A percentile compares a stretch with the other conserved stretches of the same genome.
Evolutionary conservation across 129 eudicot genomes (phyloP).

Genomic region (Smallanthus sonchifolius): DNA sequence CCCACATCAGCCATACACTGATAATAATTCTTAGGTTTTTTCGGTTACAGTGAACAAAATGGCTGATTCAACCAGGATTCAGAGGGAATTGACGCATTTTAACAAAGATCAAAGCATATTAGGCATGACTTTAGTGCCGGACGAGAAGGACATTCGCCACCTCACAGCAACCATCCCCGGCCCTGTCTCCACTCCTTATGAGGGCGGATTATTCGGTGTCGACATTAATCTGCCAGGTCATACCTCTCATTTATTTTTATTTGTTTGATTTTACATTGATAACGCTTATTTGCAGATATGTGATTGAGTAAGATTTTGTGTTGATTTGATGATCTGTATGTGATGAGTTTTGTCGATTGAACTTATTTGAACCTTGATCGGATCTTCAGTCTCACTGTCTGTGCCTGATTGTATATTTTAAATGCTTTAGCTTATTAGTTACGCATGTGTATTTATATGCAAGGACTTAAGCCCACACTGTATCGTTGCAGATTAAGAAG

Average conservation of each 20-base stretch:
- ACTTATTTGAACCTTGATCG: slow-evolving; percentile 2
- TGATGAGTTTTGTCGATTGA: background rate
- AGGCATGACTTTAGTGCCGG: slow-evolving; percentile 22
- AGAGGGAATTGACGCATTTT: slow-evolving; percentile 25
- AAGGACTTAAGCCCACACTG: background rate
- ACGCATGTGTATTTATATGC: background rate
- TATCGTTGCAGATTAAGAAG: background rate
- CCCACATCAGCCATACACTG: slow-evolving; percentile 12
- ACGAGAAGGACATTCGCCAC: slow-evolving; percentile 49
- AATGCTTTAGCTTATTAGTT: background rate
- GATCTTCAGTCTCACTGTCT: slow-evolving; percentile 4
- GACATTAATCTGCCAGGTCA: slow-evolving; percentile 76
- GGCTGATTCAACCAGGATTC: slow-evolving; percentile 18
- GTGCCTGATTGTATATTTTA: background rate
- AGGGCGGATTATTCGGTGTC: slow-evolving; percentile 77
- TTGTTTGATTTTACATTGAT: background rate
- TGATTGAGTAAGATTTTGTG: background rate
- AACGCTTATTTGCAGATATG: background rate
- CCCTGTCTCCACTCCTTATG: slow-evolving; percentile 79
- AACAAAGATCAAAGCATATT: slow-evolving; percentile 16
- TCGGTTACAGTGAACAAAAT: background rate
- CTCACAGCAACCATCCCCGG: slow-evolving; percentile 79
- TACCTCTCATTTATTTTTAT: background rate
- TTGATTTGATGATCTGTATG: background rate
- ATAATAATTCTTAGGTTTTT: background rate